Conservation (phyloP, 495 filamentous ascomycete species). For the Astrothelium macrocarpum region DNA sequence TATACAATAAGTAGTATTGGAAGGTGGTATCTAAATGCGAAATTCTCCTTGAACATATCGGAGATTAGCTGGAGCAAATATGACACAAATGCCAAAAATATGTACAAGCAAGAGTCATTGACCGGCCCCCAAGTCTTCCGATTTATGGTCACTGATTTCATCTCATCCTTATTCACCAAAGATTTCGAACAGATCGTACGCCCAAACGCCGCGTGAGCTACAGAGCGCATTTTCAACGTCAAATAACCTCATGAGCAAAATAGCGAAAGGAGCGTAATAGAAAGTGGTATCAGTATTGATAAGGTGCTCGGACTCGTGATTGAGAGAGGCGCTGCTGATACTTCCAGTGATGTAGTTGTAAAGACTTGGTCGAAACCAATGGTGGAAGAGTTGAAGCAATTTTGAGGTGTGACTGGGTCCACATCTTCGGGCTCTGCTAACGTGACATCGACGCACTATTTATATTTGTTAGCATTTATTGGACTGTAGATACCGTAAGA, state of each 20-base stretch:
- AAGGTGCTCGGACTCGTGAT: background rate
- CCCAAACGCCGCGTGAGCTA: background rate
- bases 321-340: slow-evolving; percentile 7
- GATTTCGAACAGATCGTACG: background rate
- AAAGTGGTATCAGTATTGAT: background rate
- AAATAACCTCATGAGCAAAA: background rate
- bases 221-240: background rate
- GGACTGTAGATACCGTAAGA: background rate
- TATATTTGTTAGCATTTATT: slow-evolving; percentile 18
- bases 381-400: slow-evolving; percentile 75
- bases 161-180: background rate
- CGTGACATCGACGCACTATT: slow-evolving; percentile 81
- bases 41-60: background rate
- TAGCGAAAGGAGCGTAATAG: background rate
- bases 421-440: slow-evolving; percentile 72
- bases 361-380: slow-evolving; percentile 69
- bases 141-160: background rate
- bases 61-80: background rate
- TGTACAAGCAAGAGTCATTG: background rate
- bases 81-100: background rate
- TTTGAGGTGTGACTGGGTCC: slow-evolving; percentile 58
- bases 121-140: background rate
- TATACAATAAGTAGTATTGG: background rate
- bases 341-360: slow-evolving; percentile 34
- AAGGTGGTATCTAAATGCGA: slow-evolving; percentile 4